Evolutionary conservation across 306 rosid species (phyloP).

Genomic region (Rosa lucieae): DNA sequence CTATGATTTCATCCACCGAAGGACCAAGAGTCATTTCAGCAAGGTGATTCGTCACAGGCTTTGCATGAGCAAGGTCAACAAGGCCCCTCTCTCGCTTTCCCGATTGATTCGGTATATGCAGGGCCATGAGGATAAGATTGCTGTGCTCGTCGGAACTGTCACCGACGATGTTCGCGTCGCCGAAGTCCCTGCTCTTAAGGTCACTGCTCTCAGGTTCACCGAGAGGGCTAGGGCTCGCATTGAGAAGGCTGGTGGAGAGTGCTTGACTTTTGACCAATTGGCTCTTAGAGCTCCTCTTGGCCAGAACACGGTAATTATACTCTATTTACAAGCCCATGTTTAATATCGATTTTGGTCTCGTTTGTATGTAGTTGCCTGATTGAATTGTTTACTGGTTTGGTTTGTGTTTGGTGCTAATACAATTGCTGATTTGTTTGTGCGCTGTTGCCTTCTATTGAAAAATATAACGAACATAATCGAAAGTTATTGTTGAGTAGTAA

Average conservation of each 20-base stretch:
- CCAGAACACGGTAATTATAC: constrained; percentile 48
- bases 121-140: constrained; percentile 60
- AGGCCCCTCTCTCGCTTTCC: constrained; percentile 64
- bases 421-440: neutral
- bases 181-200: constrained; percentile 52
- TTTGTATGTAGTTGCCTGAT: neutral
- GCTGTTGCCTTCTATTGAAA: neutral
- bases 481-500: neutral
- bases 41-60: constrained; percentile 61
- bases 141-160: constrained; percentile 57
- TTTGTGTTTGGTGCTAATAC: neutral
- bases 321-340: neutral
- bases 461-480: neutral
- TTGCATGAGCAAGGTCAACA: constrained; percentile 79
- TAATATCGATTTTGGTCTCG: neutral
- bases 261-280: constrained; percentile 57
- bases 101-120: constrained; percentile 51
- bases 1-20: constrained; percentile 60
- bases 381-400: too few relatives aligned
- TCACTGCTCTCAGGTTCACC: constrained; percentile 69
- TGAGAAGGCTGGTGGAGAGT: constrained; percentile 73
- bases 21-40: constrained; percentile 56
- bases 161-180: constrained; percentile 55
- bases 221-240: constrained; percentile 70
- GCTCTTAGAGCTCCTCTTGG: constrained; percentile 67